Evolutionary conservation across 73 alveolate species (phyloP).

Genomic region (Blepharisma japonicum): DNA sequence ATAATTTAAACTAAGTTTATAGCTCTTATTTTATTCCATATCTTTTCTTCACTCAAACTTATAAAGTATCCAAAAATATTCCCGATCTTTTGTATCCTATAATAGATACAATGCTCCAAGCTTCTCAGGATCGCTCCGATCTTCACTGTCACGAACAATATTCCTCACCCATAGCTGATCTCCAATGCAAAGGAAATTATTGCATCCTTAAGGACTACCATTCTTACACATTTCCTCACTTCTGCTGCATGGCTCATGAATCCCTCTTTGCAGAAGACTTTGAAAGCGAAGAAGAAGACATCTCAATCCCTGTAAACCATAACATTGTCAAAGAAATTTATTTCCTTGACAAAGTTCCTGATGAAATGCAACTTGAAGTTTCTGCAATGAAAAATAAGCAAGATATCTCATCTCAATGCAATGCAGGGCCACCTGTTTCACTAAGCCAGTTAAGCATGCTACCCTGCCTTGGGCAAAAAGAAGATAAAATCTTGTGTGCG

Average conservation of each 20-base stretch:
- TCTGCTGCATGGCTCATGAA: conserved; percentile 18
- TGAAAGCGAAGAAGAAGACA: conserved; percentile 12
- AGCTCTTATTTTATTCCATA: too few relatives aligned
- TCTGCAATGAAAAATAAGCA: not conserved
- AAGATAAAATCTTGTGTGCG: not conserved
- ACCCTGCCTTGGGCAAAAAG: too few relatives aligned
- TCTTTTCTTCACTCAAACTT: too few relatives aligned
- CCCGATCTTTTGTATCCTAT: too few relatives aligned
- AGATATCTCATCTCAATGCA: conserved; percentile 21
- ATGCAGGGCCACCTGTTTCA: conserved; percentile 21
- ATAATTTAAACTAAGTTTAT: too few relatives aligned
- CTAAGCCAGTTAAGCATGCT: not conserved
- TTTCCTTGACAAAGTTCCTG: not conserved
- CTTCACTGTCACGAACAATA: too few relatives aligned
- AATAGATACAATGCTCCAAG: too few relatives aligned
- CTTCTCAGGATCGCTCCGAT: too few relatives aligned
- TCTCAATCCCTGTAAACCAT: not conserved
- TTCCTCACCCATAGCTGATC: too few relatives aligned
- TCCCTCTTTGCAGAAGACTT: not conserved
- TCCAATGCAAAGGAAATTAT: too few relatives aligned
- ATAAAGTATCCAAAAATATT: too few relatives aligned
- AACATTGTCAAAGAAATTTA: not conserved
- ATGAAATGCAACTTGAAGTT: not conserved
- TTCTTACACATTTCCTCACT: not conserved
- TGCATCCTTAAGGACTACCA: not conserved